phyloP scores from a whole-genome alignment of 1,284 basidiomycete genomes.

The Pisolithus thermaeus region DNA sequence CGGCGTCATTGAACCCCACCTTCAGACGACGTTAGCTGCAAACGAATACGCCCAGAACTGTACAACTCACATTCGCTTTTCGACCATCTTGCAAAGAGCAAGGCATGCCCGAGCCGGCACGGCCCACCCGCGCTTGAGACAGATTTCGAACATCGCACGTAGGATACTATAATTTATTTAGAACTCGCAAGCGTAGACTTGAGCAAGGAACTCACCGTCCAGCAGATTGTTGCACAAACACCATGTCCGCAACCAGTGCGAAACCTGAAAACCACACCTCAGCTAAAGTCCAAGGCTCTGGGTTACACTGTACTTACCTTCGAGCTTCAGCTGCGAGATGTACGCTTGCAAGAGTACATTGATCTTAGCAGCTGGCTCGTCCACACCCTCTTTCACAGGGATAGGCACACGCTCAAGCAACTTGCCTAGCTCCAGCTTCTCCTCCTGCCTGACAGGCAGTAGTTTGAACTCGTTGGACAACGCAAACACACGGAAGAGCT shows the following conservation, averaged over 20 bases:
- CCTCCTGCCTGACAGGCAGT: constrained; percentile 75
- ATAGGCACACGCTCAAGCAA: constrained; percentile 94
- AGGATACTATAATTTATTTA: constrained; percentile 60
- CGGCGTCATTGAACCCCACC: constrained; percentile 98
- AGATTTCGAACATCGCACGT: constrained; percentile 97
- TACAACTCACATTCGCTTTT: constrained; percentile 70
- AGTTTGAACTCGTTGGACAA: constrained; percentile 97
- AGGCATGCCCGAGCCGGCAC: constrained; percentile 87
- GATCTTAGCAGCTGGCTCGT: constrained; percentile 96
- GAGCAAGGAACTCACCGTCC: constrained; percentile 51
- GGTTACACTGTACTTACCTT: constrained; percentile 44
- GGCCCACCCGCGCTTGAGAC: constrained; percentile 97
- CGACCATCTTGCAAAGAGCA: constrained; percentile 97
- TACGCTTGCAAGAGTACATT: constrained; percentile 95
- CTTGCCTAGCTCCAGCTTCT: constrained; percentile 91
- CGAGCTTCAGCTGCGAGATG: constrained; percentile 91
- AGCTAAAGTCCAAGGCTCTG: background rate
- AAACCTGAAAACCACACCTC: constrained; percentile 49
- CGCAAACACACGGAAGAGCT: constrained; percentile 95
- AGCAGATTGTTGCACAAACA: constrained; percentile 90
- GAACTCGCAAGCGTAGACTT: background rate
- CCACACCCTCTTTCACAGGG: constrained; percentile 94
- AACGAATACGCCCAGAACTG: background rate
- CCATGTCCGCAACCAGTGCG: constrained; percentile 97
- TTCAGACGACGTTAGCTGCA: constrained; percentile 25